Evolutionary conservation across 495 filamentous ascomycete genomes (phyloP).

Genomic region (Xylaria telfairii): DNA sequence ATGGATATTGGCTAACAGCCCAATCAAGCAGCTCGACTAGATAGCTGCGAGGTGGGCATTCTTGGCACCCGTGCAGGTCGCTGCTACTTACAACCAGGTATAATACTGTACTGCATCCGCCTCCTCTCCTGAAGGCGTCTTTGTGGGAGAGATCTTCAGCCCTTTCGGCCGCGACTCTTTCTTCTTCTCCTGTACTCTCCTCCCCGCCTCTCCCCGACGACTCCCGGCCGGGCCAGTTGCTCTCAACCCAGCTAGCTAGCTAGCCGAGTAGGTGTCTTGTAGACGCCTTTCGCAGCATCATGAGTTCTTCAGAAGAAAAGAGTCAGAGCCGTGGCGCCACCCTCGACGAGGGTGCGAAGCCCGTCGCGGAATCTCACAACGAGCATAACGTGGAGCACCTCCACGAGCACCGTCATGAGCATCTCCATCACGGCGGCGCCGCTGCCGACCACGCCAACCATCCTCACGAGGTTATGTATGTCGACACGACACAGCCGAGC

Average conservation of each 20-base stretch:
- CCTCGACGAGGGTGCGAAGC: conserved; percentile 39
- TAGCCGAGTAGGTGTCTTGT: not conserved
- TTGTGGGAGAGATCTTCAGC: conserved; percentile 9
- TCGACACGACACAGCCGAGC: conserved; percentile 41
- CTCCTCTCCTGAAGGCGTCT: conserved; percentile 8
- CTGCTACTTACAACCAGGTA: not conserved
- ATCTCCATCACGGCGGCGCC: conserved; percentile 55
- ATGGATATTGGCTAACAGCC: conserved; percentile 15
- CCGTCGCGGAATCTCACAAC: conserved; percentile 36
- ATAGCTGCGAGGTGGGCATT: conserved; percentile 9
- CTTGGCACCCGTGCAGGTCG: conserved; percentile 16
- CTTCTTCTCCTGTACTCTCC: not conserved
- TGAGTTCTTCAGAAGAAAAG: conserved; percentile 33
- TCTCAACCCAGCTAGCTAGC: not conserved
- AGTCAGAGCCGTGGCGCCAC: conserved; percentile 27
- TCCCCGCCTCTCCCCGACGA: not conserved
- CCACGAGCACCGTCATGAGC: conserved; percentile 58
- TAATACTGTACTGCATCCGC: conserved; percentile 14
- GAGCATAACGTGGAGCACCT: conserved; percentile 29
- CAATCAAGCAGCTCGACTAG: conserved; percentile 18
- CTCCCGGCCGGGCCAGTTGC: conserved; percentile 2
- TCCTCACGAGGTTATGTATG: conserved; percentile 56
- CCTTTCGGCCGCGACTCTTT: conserved; percentile 3
- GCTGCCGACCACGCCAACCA: conserved; percentile 50
- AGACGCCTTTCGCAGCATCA: conserved; percentile 14